A percentile compares a stretch with the other conserved stretches of the same genome.
Conservation (phyloP, 75 land plant genomes). For the Selaginella tamariscina region DNA sequence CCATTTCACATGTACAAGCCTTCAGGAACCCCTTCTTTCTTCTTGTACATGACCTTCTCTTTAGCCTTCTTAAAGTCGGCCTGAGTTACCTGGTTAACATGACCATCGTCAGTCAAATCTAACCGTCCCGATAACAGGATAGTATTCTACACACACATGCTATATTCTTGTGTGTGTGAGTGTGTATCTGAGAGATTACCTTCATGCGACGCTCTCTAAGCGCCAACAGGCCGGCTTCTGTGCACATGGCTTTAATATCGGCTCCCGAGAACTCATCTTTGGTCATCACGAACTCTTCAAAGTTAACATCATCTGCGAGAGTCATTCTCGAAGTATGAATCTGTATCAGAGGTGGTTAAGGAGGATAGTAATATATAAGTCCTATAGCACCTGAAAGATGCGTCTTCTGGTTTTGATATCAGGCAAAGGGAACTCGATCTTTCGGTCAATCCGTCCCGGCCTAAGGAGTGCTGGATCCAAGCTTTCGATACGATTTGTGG, state of each 20-base stretch:
- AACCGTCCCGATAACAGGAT: not conserved
- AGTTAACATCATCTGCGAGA: conserved; percentile 75
- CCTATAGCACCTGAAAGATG: conserved; percentile 56
- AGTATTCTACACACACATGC: not conserved
- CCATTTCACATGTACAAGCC: conserved; percentile 75
- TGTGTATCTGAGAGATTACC: conserved; percentile 27
- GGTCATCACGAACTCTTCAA: conserved; percentile 91
- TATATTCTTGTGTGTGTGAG: not conserved
- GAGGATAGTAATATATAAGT: conserved; percentile 4
- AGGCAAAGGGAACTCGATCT: conserved; percentile 85
- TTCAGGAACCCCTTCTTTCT: conserved; percentile 92
- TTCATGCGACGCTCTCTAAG: conserved; percentile 85
- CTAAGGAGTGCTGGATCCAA: conserved; percentile 88
- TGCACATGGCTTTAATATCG: conserved; percentile 84
- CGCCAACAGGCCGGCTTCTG: conserved; percentile 82
- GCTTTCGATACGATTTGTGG: conserved; percentile 80
- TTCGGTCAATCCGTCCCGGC: conserved; percentile 82
- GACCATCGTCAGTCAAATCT: not conserved
- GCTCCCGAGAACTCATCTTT: conserved; percentile 92
- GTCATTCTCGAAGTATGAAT: conserved; percentile 91
- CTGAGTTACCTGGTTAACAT: conserved; percentile 57
- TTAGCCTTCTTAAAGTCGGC: conserved; percentile 85
- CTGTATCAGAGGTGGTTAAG: conserved; percentile 19
- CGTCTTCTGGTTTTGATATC: conserved; percentile 68
- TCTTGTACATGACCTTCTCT: conserved; percentile 92